A percentile compares a stretch with the other conserved stretches of the same genome.
Evolutionary conservation across 1,284 basidiomycete genomes (phyloP).

Genomic region (Leccinum fallax): DNA sequence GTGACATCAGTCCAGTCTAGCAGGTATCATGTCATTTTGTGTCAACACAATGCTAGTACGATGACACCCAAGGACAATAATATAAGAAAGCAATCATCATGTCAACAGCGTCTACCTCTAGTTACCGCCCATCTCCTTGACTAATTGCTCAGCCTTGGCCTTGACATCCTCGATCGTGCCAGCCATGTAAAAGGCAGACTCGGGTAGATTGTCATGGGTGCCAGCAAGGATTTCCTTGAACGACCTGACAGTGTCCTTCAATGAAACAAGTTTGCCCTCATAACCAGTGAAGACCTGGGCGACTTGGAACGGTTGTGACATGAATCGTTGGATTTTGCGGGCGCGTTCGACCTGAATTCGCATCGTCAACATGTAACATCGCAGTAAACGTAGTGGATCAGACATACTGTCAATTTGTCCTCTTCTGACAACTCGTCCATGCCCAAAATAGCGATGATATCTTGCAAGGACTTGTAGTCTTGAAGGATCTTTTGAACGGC

Average conservation of each 20-base stretch:
- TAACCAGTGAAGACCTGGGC: constrained; percentile 99
- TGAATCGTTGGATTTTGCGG: constrained; percentile 94
- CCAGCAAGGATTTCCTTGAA: constrained; percentile 97
- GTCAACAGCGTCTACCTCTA: constrained; percentile 37
- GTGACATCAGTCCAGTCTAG: not conserved
- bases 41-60: constrained; percentile 13
- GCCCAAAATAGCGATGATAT: constrained; percentile 95
- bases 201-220: constrained; percentile 85
- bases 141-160: constrained; percentile 93
- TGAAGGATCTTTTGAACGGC: constrained; percentile 98
- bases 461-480: constrained; percentile 99
- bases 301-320: constrained; percentile 99
- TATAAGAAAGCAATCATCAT: constrained; percentile 3
- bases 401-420: constrained; percentile 93
- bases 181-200: constrained; percentile 94
- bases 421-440: constrained; percentile 99
- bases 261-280: constrained; percentile 92
- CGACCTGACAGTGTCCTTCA: constrained; percentile 91
- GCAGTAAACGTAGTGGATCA: not conserved
- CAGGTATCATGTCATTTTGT: constrained; percentile 11
- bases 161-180: constrained; percentile 96
- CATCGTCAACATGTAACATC: constrained; percentile 8
- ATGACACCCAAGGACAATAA: not conserved
- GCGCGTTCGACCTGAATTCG: constrained; percentile 76
- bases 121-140: constrained; percentile 82